Evolutionary conservation across 176 grass and related monocot genomes (phyloP).

Genomic region (Neostapfia colusana): DNA sequence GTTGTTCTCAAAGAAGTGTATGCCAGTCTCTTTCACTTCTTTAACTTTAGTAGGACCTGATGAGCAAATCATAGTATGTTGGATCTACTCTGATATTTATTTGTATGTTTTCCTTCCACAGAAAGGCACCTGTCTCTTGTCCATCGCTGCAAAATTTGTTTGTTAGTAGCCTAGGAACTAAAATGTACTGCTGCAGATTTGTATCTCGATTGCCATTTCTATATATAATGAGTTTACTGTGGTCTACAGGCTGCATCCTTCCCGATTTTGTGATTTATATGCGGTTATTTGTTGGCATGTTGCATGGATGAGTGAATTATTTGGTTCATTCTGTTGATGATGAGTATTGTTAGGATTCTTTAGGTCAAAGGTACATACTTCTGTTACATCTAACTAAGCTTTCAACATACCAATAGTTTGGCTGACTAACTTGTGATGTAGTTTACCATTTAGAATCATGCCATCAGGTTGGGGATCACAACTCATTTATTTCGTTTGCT

Average conservation of each 20-base stretch:
- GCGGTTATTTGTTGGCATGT: not conserved
- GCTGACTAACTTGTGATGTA: not conserved
- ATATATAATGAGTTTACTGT: conserved; percentile 62
- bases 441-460: not conserved
- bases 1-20: conserved; percentile 50
- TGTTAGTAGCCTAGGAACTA: conserved; percentile 35
- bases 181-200: conserved; percentile 44
- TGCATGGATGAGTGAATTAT: not conserved
- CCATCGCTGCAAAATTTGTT: no score
- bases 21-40: conserved; percentile 25
- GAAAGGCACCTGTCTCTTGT: conserved; percentile 16
- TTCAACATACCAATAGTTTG: not conserved
- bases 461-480: not conserved
- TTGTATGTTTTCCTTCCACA: conserved; percentile 44
- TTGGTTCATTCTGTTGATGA: not conserved
- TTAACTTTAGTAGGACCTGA: conserved; percentile 47
- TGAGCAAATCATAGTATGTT: conserved; percentile 36
- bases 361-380: not conserved
- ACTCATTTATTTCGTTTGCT: not conserved
- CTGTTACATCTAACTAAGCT: not conserved
- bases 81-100: conserved; percentile 48
- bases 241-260: not conserved
- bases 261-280: not conserved
- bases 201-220: conserved; percentile 39
- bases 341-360: not conserved